phyloP scores from a whole-genome alignment of 495 filamentous ascomycete species.

The Hypoxylon rickii region DNA sequence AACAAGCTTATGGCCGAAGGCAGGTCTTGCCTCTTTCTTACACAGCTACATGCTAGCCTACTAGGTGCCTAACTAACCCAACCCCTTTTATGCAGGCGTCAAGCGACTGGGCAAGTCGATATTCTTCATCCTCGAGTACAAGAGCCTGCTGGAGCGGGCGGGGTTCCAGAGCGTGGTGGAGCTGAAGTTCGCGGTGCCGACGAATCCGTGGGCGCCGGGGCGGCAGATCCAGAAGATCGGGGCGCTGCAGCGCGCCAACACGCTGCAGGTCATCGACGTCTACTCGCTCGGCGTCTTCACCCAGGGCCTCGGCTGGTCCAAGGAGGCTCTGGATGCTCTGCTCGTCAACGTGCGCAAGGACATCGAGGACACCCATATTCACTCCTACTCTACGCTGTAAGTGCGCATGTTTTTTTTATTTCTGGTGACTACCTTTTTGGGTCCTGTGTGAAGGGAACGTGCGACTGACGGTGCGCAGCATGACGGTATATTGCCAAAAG shows the following conservation, averaged over 20 bases:
- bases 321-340: constrained; percentile 38
- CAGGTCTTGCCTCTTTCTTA: constrained; percentile 10
- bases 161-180: constrained; percentile 46
- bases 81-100: constrained; percentile 15
- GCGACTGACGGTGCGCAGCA: constrained; percentile 9
- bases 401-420: no score
- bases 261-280: constrained; percentile 40
- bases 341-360: constrained; percentile 35
- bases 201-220: constrained; percentile 50
- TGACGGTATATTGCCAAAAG: constrained; percentile 26
- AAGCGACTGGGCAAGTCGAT: constrained; percentile 40
- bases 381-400: constrained; percentile 36
- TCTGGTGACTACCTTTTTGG: no score
- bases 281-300: constrained; percentile 40
- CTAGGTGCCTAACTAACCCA: not conserved
- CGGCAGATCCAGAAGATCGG: constrained; percentile 55
- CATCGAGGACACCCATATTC: constrained; percentile 37
- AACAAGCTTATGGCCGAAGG: constrained; percentile 40
- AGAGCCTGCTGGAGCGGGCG: constrained; percentile 36
- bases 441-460: no score
- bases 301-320: constrained; percentile 39
- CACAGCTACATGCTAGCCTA: not conserved
- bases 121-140: constrained; percentile 38
- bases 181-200: constrained; percentile 41
- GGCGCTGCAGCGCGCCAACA: constrained; percentile 41